Base-by-base conservation (phyloP, 768 basidiomycete species). In the Boletus rufocinnamomeus region DNA sequence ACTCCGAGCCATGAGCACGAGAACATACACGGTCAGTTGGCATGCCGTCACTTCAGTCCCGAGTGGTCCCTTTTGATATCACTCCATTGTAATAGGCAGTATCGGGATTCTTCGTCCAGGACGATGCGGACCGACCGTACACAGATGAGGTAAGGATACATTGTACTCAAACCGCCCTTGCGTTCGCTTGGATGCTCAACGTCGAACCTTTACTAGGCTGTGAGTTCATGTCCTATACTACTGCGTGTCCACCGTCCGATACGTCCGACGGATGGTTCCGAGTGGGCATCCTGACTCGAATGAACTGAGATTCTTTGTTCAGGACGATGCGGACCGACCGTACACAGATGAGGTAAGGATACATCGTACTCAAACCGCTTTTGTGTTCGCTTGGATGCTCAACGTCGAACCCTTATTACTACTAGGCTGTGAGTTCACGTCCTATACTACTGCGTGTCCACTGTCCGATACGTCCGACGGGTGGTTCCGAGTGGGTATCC, bases 41-140 rank as follows among this genome's bases (percentile, higher is more conserved):
- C 37, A 11, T 14, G 4, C 4, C 16, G 28, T n/a, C n/a, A n/a
- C n/a, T 25, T 23, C 14, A 28, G 21, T 52, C 27, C 43, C 9
- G 8, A 14, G 11, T 19, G 10, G 1, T 28, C 1, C 2, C 10
- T 11, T 21, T 11, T 28, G 11, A 53, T 35, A 16, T 17, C 23
- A 10, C 27, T 27, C 11, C 23, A 5, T 35, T 17, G 5, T 19
- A 34, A 54, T 21, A 69, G 67, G 58, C 63, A 2, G 54, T 70
- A 25, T 46, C 47, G 0, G 58, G 66, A 19, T 69, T 69, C 49
- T 70, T 70, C 45, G 19, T 65, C 6, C 69, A 70, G 53, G 69
- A 68, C 34, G 28, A 58, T 9, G 21, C 17, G 38, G 19, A 52
- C 21, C 44, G 17, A 30, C 7, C 23, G 23, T 30, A 4, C 11